A percentile compares a stretch with the other conserved stretches of the same genome.
Conservation (phyloP, 768 basidiomycete genomes). For the Nidularia sp. region DNA sequence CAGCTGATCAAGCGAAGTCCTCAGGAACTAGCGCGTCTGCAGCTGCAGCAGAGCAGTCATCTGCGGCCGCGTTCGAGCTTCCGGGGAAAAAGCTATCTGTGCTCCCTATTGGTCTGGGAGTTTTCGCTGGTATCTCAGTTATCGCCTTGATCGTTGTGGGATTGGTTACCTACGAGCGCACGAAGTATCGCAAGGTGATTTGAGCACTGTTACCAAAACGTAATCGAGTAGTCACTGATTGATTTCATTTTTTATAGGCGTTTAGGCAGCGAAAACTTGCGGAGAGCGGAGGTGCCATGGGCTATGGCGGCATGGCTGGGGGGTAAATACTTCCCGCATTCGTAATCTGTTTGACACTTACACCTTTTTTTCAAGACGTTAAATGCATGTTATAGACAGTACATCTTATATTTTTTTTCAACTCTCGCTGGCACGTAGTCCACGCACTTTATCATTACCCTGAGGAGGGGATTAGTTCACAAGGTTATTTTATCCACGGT, state of each 20-base stretch:
- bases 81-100: slow-evolving; percentile 75
- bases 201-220: not conserved
- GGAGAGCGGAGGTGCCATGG: slow-evolving; percentile 54
- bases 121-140: slow-evolving; percentile 83
- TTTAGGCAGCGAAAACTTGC: slow-evolving; percentile 75
- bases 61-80: slow-evolving; percentile 47
- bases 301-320: slow-evolving; percentile 51
- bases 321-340: too few species aligned
- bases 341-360: too few species aligned
- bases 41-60: slow-evolving; percentile 28
- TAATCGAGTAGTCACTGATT: slow-evolving; percentile 3
- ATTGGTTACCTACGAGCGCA: slow-evolving; percentile 83
- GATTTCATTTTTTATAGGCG: slow-evolving; percentile 33
- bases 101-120: slow-evolving; percentile 77
- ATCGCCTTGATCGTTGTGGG: slow-evolving; percentile 79
- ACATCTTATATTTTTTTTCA: too few species aligned
- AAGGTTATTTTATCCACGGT: slow-evolving; percentile 3
- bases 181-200: slow-evolving; percentile 79
- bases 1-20: not conserved
- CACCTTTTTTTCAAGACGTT: too few species aligned
- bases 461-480: not conserved
- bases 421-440: not conserved
- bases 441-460: not conserved
- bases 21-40: slow-evolving; percentile 16
- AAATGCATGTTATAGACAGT: too few species aligned